Conservation (phyloP, 345 rosid genomes). For the Salix koriyanagi region DNA sequence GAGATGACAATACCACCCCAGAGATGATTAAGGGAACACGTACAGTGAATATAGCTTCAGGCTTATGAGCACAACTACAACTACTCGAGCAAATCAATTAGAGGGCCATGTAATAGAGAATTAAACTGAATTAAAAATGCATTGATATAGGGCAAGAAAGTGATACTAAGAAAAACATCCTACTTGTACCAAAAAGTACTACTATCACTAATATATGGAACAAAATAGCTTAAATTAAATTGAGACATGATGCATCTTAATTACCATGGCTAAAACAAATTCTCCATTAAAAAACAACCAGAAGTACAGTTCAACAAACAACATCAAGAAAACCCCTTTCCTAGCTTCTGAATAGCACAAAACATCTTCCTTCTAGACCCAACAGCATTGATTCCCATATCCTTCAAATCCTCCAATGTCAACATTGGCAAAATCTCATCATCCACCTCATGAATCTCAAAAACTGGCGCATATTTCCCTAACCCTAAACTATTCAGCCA, state of each 20-base stretch:
- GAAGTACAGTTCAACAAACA: constrained; percentile 15
- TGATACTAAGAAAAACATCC: constrained; percentile 14
- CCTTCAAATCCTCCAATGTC: constrained; percentile 83
- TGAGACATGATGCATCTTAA: constrained; percentile 47
- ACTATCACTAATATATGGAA: constrained; percentile 5
- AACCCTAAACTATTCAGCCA: constrained; percentile 68
- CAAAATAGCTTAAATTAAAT: constrained; percentile 26
- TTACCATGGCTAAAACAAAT: constrained; percentile 41
- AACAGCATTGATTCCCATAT: constrained; percentile 85
- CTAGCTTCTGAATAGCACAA: constrained; percentile 69
- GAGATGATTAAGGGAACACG: not conserved
- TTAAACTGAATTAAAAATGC: constrained; percentile 27
- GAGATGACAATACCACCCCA: not conserved
- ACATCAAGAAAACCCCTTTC: constrained; percentile 64
- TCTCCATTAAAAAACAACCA: constrained; percentile 12
- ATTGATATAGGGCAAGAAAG: constrained; percentile 17
- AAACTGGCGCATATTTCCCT: constrained; percentile 69
- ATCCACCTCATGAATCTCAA: constrained; percentile 87
- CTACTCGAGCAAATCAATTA: not conserved
- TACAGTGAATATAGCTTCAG: not conserved
- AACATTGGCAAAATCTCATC: constrained; percentile 77
- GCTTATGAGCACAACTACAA: constrained; percentile 1
- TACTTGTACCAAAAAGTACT: constrained; percentile 29
- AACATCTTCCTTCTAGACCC: constrained; percentile 84
- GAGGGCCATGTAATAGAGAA: constrained; percentile 13